Conservation (phyloP, 495 filamentous ascomycete species). For the Chaetomium fimeti region DNA sequence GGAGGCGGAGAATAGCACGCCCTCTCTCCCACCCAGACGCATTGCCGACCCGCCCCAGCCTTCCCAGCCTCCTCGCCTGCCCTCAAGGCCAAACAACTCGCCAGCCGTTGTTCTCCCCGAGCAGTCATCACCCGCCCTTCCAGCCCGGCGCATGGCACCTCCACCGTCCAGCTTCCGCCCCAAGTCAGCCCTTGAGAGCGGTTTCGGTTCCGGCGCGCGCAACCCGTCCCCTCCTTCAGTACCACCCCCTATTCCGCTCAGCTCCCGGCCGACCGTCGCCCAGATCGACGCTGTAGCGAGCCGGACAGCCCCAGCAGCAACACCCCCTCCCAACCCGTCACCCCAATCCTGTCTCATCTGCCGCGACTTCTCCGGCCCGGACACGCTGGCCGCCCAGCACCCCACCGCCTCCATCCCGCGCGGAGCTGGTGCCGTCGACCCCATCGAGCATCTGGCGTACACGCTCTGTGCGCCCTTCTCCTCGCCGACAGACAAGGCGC, state of each 20-base stretch:
- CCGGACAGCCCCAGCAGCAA: constrained; percentile 24
- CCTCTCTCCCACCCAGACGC: constrained; percentile 28
- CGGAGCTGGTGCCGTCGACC: constrained; percentile 50
- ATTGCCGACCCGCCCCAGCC: constrained; percentile 36
- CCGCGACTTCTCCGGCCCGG: constrained; percentile 81
- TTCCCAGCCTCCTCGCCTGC: constrained; percentile 44
- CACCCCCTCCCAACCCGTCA: constrained; percentile 28
- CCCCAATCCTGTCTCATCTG: constrained; percentile 64
- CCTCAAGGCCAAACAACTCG: constrained; percentile 40
- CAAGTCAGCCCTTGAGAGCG: constrained; percentile 27
- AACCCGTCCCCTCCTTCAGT: constrained; percentile 22
- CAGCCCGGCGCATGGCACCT: constrained; percentile 43
- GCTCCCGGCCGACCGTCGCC: constrained; percentile 43
- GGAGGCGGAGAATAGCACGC: constrained; percentile 36
- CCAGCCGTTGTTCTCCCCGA: constrained; percentile 19
- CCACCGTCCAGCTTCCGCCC: constrained; percentile 34
- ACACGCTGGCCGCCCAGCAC: constrained; percentile 73
- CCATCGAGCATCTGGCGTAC: constrained; percentile 65
- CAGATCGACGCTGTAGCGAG: constrained; percentile 45
- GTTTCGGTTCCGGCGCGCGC: constrained; percentile 25
- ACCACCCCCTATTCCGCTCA: constrained; percentile 50
- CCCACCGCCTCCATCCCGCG: constrained; percentile 65
- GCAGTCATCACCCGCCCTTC: constrained; percentile 31
- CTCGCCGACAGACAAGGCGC: constrained; percentile 82
- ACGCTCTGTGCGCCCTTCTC: constrained; percentile 76